phyloP scores from a whole-genome alignment of 257 asterid species.

The Ilex aquifolium region DNA sequence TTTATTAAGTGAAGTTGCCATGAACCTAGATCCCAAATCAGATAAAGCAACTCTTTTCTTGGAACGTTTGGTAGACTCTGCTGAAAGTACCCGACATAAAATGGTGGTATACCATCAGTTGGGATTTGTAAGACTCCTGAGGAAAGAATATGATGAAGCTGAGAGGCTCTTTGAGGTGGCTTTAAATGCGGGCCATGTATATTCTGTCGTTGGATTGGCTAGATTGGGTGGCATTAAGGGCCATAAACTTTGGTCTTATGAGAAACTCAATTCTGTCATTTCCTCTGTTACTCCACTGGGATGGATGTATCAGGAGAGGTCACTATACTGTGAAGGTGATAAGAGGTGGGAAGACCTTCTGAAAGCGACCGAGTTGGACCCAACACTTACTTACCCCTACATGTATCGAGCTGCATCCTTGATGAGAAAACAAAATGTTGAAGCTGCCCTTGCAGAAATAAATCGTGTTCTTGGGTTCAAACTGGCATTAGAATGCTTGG shows the following conservation, averaged over 20 bases:
- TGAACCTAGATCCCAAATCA: constrained; percentile 70
- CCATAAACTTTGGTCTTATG: constrained; percentile 38
- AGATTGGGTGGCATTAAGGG: constrained; percentile 57
- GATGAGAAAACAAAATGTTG: constrained; percentile 75
- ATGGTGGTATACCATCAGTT: constrained; percentile 23
- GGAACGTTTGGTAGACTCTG: constrained; percentile 61
- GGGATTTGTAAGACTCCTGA: too few relatives aligned
- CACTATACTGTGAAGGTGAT: constrained; percentile 70
- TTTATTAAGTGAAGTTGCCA: constrained; percentile 72
- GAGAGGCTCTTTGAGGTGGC: constrained; percentile 68
- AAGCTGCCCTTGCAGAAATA: constrained; percentile 81
- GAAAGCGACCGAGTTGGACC: constrained; percentile 82
- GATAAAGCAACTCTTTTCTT: constrained; percentile 51
- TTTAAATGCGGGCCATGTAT: constrained; percentile 63
- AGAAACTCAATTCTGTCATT: constrained; percentile 59
- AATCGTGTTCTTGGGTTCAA: constrained; percentile 86
- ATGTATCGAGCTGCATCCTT: constrained; percentile 92
- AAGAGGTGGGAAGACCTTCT: constrained; percentile 56
- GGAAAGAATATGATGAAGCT: constrained; percentile 30
- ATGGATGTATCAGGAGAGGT: constrained; percentile 98
- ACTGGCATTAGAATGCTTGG: constrained; percentile 92
- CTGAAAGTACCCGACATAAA: constrained; percentile 58
- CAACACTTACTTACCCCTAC: constrained; percentile 93
- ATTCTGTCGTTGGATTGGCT: constrained; percentile 77
- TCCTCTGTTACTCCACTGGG: constrained; percentile 69